Evolutionary conservation across 768 basidiomycete species (phyloP).

Genomic region (Pleurotus pulmonarius): DNA sequence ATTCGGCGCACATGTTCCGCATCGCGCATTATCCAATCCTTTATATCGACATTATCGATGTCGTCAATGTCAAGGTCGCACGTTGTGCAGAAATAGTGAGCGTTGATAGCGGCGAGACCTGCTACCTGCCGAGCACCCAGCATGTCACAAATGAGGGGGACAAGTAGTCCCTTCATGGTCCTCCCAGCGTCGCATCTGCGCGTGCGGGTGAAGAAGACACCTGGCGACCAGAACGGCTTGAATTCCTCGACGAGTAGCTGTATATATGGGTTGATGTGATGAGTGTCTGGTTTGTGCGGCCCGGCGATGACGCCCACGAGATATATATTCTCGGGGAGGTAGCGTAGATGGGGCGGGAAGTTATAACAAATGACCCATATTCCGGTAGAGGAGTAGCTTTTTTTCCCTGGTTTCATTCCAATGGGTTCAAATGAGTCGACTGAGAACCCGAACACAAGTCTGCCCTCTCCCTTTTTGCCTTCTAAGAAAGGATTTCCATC

Average conservation of each 20-base stretch:
- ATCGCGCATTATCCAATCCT: constrained; percentile 11
- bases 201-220: neutral
- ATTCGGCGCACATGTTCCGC: constrained; percentile 9
- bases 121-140: constrained; percentile 1
- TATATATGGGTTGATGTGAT: constrained; percentile 3
- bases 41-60: constrained; percentile 14
- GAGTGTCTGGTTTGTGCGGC: neutral
- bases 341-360: neutral
- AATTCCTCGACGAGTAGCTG: neutral
- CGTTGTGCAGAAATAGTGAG: constrained; percentile 20
- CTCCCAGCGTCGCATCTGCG: neutral
- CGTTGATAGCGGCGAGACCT: neutral
- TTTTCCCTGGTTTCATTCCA: neutral
- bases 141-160: constrained; percentile 1
- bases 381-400: neutral
- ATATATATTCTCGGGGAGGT: constrained; percentile 2
- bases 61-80: constrained; percentile 12
- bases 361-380: constrained; percentile 2
- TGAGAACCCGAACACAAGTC: neutral
- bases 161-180: neutral
- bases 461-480: neutral
- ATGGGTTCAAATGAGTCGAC: constrained; percentile 2
- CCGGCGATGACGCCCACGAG: constrained; percentile 5
- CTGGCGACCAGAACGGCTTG: neutral
- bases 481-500: neutral